Evolutionary conservation across 805 yeast genomes (phyloP).

Genomic region (Helenozyma baotianmanensis): DNA sequence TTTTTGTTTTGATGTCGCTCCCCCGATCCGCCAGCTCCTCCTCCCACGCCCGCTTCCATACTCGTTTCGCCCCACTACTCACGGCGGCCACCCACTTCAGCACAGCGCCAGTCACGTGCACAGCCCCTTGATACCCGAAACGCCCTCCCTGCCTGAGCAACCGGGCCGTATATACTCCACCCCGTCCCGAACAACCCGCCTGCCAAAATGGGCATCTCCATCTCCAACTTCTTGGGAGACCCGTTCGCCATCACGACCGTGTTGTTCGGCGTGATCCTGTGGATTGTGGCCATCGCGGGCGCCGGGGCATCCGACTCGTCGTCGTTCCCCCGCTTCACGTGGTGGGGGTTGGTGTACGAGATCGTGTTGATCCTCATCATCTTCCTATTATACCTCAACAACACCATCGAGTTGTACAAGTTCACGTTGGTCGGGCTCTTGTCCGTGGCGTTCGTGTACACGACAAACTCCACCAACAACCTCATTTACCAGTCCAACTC

Average conservation of each 20-base stretch:
- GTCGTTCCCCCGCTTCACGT: conserved; percentile 74
- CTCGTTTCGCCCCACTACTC: too few relatives aligned
- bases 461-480: conserved; percentile 77
- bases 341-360: conserved; percentile 95
- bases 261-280: conserved; percentile 67
- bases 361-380: conserved; percentile 52
- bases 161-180: too few relatives aligned
- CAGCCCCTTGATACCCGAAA: too few relatives aligned
- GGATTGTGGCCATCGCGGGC: conserved; percentile 89
- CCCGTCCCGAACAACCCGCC: not conserved
- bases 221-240: conserved; percentile 63
- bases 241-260: conserved; percentile 86
- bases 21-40: too few relatives aligned
- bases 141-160: too few relatives aligned
- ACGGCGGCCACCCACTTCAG: too few relatives aligned
- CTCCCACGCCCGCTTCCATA: too few relatives aligned
- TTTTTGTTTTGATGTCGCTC: too few relatives aligned
- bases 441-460: conserved; percentile 75
- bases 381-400: conserved; percentile 50
- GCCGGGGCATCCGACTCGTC: conserved; percentile 45
- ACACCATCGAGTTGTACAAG: conserved; percentile 67
- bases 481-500: conserved; percentile 61
- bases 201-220: conserved; percentile 27
- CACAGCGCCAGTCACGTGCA: too few relatives aligned
- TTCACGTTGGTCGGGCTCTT: conserved; percentile 50